Evolutionary conservation across 1,284 basidiomycete genomes (phyloP).

Genomic region (Lignosus rhinocerotis): DNA sequence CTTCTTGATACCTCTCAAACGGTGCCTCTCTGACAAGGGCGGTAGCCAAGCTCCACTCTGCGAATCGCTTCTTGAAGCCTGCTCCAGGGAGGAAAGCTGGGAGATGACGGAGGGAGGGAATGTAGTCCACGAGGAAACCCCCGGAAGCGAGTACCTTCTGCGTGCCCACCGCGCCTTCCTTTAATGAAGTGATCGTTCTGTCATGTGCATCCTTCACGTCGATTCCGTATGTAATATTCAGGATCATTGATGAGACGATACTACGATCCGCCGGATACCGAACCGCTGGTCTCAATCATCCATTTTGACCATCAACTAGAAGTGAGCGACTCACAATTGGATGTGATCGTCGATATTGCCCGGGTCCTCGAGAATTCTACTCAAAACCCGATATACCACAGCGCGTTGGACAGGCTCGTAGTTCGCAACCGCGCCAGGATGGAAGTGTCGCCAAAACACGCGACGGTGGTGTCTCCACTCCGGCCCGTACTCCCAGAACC

Average conservation of each 20-base stretch:
- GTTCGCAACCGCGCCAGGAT: slow-evolving; percentile 10
- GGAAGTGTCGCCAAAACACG: slow-evolving; percentile 22
- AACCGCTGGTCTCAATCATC: too few species aligned
- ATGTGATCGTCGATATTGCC: slow-evolving; percentile 1
- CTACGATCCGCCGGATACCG: not conserved
- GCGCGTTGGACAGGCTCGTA: slow-evolving; percentile 12
- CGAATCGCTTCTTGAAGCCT: slow-evolving; percentile 22
- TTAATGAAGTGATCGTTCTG: slow-evolving; percentile 13
- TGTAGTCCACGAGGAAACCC: slow-evolving; percentile 17
- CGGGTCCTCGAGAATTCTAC: slow-evolving; percentile 18
- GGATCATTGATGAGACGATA: slow-evolving; percentile 30
- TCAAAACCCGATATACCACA: not conserved
- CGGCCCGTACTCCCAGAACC: slow-evolving; percentile 20
- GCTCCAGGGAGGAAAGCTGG: slow-evolving; percentile 31
- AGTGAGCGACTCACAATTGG: slow-evolving; percentile 5
- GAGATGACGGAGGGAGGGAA: slow-evolving; percentile 25
- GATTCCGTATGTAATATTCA: slow-evolving; percentile 36
- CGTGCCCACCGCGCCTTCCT: slow-evolving; percentile 3
- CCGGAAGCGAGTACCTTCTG: slow-evolving; percentile 19
- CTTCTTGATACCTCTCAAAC: not conserved
- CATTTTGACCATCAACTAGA: too few species aligned
- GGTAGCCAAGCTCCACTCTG: slow-evolving; percentile 23
- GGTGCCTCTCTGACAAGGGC: slow-evolving; percentile 7
- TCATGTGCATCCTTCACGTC: slow-evolving; percentile 28
- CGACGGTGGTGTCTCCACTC: slow-evolving; percentile 20